Conservation (phyloP, 768 basidiomycete species). For the Russula foetens region DNA sequence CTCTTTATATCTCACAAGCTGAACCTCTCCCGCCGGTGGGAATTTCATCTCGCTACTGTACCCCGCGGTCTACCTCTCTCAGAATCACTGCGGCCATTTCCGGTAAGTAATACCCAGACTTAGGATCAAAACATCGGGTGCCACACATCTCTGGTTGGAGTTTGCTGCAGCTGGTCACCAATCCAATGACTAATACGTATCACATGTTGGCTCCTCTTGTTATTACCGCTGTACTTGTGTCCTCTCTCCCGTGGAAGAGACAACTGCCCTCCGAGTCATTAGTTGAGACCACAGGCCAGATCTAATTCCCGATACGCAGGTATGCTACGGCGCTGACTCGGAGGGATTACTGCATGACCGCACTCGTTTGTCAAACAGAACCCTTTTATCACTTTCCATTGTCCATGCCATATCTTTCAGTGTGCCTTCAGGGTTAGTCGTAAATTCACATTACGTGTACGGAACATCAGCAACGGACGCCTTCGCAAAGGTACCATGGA, state of each 20-base stretch:
- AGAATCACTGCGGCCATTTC: too few species aligned
- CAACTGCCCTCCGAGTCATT: background rate
- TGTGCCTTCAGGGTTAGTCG: background rate
- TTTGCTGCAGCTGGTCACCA: background rate
- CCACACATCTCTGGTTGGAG: too few species aligned
- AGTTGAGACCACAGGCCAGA: background rate
- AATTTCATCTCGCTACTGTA: background rate
- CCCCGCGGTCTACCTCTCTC: too few species aligned
- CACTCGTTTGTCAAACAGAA: background rate
- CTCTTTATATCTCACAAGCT: background rate
- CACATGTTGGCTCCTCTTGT: background rate
- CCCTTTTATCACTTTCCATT: background rate
- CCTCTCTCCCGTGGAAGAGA: background rate
- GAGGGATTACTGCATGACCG: background rate
- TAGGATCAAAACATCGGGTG: too few species aligned
- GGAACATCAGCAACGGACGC: background rate
- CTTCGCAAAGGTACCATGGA: background rate
- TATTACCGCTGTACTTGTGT: background rate
- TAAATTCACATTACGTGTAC: conserved; percentile 13
- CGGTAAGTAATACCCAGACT: too few species aligned
- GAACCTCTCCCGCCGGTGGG: background rate
- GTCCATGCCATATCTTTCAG: background rate
- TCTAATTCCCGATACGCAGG: background rate
- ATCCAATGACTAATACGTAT: background rate
- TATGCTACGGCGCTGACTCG: background rate